Base-by-base conservation (phyloP, 495 filamentous ascomycete genomes). In the Jackrogersella multiformis region DNA sequence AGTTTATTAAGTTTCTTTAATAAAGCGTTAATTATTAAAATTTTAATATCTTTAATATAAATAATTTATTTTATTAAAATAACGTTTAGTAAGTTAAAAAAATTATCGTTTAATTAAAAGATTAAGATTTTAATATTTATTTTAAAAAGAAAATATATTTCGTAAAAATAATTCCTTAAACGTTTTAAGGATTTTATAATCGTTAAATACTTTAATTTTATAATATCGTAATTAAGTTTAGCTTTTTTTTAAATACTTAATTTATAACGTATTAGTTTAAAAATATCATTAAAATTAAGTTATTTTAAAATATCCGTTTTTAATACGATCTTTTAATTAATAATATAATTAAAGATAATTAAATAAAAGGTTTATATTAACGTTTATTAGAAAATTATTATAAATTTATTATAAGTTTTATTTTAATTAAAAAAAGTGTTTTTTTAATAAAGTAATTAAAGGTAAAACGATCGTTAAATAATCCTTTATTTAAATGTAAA, bases 131-230 rank as follows among this genome's bases (percentile, higher is more conserved):
- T 42, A 42, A 18, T 6, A 42, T 16, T 16, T 1, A 42, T 42
- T 42, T 42, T 42, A 36, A 36, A 18, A 2, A 10, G 7, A 42
- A 42, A 21, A 2, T 18, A 18, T 1, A 42, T 42, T 36, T 36
- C n/a, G n/a, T 15, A 42, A 42, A 42, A 15, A 4, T 42, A 42
- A 42, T 42, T 42, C 7, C 3, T 2, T 42, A 42, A 42, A 3
- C n/a, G n/a, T 42, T 42, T 42, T 42, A 42, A 42, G 16, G 15
- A 42, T 42, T 18, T 42, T 42, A 42, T 42, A 42, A 42, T 18
- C 2, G 8, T 10, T 4, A 36, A 36, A 36, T 13, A 36, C n/a
- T 36, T 36, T 36, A 36, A 36, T 36, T 36, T 36, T 15, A 42
- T 42, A 18, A 18, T 18, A 4, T 18, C 16, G 16, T 42, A 42